These are phyloP conservation scores for Aspergillus versicolor DNA, from an alignment of 2,329 filamentous ascomycete genomes.

Conservation along the genomic window DNA sequence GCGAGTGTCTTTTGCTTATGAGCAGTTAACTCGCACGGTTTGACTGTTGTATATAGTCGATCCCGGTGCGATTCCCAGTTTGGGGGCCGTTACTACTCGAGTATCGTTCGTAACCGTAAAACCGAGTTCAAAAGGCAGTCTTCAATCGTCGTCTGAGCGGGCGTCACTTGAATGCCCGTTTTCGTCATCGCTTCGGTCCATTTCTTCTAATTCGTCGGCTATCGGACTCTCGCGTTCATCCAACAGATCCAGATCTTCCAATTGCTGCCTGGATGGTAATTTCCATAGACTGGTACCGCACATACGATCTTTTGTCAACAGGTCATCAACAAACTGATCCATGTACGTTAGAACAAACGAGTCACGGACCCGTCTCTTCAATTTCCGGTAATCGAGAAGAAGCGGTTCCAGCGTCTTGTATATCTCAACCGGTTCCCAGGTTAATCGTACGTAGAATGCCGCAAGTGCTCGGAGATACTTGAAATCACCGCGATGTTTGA, in stretches of 20 bases:
- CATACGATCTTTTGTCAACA: conserved; percentile 83
- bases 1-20: not conserved
- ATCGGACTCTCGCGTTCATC: conserved; percentile 83
- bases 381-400: conserved; percentile 77
- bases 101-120: not conserved
- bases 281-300: conserved; percentile 93
- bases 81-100: not conserved
- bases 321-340: conserved; percentile 91
- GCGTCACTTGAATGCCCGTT: conserved; percentile 24
- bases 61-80: not conserved
- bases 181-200: conserved; percentile 36
- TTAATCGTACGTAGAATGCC: conserved; percentile 89
- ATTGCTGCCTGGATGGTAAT: conserved; percentile 73
- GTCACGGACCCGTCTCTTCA: conserved; percentile 72
- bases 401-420: conserved; percentile 79
- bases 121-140: not conserved
- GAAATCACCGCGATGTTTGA: conserved; percentile 48
- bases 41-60: not conserved
- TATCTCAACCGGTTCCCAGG: conserved; percentile 77
- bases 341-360: conserved; percentile 76
- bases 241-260: conserved; percentile 86
- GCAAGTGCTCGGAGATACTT: conserved; percentile 86
- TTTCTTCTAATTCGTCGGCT: conserved; percentile 60
- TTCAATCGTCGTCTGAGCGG: conserved; percentile 31
- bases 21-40: not conserved